phyloP scores from a whole-genome alignment of 805 yeast species.

The Candida maris region DNA sequence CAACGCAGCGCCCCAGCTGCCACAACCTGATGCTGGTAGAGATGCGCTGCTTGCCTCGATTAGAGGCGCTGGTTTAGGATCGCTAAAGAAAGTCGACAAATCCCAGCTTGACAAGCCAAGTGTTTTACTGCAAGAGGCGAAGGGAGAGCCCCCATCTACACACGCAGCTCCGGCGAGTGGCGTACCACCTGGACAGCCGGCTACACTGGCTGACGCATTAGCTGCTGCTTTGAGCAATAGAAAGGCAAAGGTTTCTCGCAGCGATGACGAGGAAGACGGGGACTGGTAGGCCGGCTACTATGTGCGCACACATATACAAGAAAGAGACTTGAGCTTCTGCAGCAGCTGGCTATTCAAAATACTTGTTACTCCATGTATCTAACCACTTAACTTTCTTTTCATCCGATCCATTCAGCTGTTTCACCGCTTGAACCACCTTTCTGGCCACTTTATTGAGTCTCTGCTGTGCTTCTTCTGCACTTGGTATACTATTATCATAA shows the following conservation, averaged over 20 bases:
- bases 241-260: slow-evolving; percentile 74
- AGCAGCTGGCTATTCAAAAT: slow-evolving; percentile 19
- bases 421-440: slow-evolving; percentile 37
- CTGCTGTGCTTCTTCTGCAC: slow-evolving; percentile 21
- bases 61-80: slow-evolving; percentile 69
- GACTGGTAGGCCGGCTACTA: slow-evolving; percentile 49
- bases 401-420: slow-evolving; percentile 44
- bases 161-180: slow-evolving; percentile 36
- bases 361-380: slow-evolving; percentile 50
- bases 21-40: slow-evolving; percentile 54
- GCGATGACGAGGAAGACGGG: slow-evolving; percentile 82
- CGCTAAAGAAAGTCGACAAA: slow-evolving; percentile 76
- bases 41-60: slow-evolving; percentile 87
- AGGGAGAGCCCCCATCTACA: slow-evolving; percentile 49
- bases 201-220: slow-evolving; percentile 77
- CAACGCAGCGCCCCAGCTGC: slow-evolving; percentile 38
- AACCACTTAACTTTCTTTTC: slow-evolving; percentile 58
- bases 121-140: slow-evolving; percentile 65
- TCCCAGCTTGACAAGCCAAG: slow-evolving; percentile 78
- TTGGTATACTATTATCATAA: slow-evolving; percentile 39
- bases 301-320: neutral
- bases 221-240: slow-evolving; percentile 82
- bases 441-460: slow-evolving; percentile 21
- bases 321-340: neutral
- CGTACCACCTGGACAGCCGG: slow-evolving; percentile 47